Percentiles rank a stretch among this genome's conserved stretches.
Evolutionary conservation across 2,329 filamentous ascomycete genomes (phyloP).

Genomic region (Blastomyces parvus): DNA sequence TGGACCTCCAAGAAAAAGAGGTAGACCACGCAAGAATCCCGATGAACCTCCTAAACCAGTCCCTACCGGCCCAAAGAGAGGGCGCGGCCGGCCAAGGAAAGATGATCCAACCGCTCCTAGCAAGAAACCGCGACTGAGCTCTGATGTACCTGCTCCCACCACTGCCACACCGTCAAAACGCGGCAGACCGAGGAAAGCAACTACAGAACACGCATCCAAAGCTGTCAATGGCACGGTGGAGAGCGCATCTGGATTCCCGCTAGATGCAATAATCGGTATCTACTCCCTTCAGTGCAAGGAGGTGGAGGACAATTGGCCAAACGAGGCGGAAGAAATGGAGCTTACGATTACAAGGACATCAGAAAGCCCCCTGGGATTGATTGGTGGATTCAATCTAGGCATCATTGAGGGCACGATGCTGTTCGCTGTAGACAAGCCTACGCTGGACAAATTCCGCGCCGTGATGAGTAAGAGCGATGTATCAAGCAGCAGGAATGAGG

Average conservation of each 20-base stretch:
- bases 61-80: conserved; percentile 3
- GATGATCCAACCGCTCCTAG: neutral
- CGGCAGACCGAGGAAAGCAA: conserved; percentile 13
- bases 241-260: neutral
- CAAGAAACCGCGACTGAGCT: conserved; percentile 5
- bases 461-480: neutral
- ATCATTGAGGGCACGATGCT: conserved; percentile 18
- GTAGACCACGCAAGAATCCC: conserved; percentile 13
- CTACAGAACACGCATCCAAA: neutral
- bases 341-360: conserved; percentile 12
- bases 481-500: neutral
- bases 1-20: conserved; percentile 15
- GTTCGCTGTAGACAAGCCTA: conserved; percentile 10
- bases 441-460: conserved; percentile 9
- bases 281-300: conserved; percentile 13
- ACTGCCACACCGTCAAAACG: conserved; percentile 1
- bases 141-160: neutral
- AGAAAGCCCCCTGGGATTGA: conserved; percentile 6
- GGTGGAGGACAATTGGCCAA: conserved; percentile 14
- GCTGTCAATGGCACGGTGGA: conserved; percentile 1
- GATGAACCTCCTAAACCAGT: neutral
- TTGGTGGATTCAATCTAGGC: conserved; percentile 16
- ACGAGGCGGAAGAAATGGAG: conserved; percentile 13
- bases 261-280: conserved; percentile 13
- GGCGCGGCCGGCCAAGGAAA: conserved; percentile 1